These are phyloP conservation scores for Wickerhamia fluorescens DNA, from an alignment of 805 yeast species.

Conservation along the genomic window DNA sequence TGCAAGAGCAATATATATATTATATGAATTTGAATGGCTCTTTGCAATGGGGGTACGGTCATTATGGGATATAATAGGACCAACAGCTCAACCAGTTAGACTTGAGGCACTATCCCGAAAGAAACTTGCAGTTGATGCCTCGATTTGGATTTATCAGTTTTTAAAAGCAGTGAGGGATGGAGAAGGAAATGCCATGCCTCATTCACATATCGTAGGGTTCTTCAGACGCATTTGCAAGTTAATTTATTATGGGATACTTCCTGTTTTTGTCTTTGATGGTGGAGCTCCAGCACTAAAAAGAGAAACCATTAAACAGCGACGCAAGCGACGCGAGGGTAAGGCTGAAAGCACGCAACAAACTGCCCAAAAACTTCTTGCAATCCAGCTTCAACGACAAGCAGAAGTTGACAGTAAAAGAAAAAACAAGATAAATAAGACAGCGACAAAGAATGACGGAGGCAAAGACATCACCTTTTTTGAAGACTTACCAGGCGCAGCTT, in stretches of 20 bases:
- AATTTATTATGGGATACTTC: slow-evolving; percentile 77
- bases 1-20: slow-evolving; percentile 1
- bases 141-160: slow-evolving; percentile 97
- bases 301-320: slow-evolving; percentile 67
- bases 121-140: slow-evolving; percentile 90
- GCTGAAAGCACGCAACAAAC: slow-evolving; percentile 63
- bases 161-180: slow-evolving; percentile 87
- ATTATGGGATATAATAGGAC: slow-evolving; percentile 87
- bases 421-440: slow-evolving; percentile 1
- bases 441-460: slow-evolving; percentile 2
- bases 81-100: slow-evolving; percentile 84
- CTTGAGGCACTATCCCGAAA: slow-evolving; percentile 77
- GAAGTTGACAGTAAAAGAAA: slow-evolving; percentile 2
- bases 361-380: slow-evolving; percentile 74
- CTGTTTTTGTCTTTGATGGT: slow-evolving; percentile 93
- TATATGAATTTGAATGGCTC: slow-evolving; percentile 6
- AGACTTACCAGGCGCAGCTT: slow-evolving; percentile 15
- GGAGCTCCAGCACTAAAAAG: slow-evolving; percentile 83
- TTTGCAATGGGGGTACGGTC: slow-evolving; percentile 86
- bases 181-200: slow-evolving; percentile 68
- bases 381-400: slow-evolving; percentile 62
- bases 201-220: slow-evolving; percentile 92
- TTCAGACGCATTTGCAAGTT: slow-evolving; percentile 89
- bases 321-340: slow-evolving; percentile 67
- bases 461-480: slow-evolving; percentile 15